A percentile compares a stretch with the other conserved stretches of the same genome.
These are phyloP conservation scores for Pyrenula massariospora DNA, from an alignment of 495 filamentous ascomycete species.

Conservation along the genomic window DNA sequence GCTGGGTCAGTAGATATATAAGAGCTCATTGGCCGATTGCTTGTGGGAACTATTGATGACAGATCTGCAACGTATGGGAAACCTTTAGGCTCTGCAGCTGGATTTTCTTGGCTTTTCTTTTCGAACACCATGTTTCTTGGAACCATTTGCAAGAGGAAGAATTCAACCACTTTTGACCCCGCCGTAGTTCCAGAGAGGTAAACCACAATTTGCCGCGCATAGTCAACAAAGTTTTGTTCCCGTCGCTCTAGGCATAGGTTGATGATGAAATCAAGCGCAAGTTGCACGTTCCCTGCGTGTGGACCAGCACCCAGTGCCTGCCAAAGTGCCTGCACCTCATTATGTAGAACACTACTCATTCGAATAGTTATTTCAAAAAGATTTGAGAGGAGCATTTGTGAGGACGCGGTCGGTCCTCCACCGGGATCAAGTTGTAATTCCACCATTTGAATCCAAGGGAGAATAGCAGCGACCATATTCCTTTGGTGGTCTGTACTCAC, in stretches of 20 bases:
- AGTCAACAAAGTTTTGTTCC: slow-evolving; percentile 95
- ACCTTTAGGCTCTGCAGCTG: slow-evolving; percentile 59
- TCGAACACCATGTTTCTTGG: slow-evolving; percentile 88
- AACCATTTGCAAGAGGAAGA: slow-evolving; percentile 76
- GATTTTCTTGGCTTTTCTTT: slow-evolving; percentile 57
- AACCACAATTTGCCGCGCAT: slow-evolving; percentile 93
- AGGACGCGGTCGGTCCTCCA: slow-evolving; percentile 75
- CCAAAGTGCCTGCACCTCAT: slow-evolving; percentile 96
- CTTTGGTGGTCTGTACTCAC: slow-evolving; percentile 69
- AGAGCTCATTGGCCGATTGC: slow-evolving; percentile 63
- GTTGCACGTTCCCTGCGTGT: slow-evolving; percentile 86
- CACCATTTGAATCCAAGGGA: slow-evolving; percentile 93
- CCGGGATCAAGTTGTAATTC: slow-evolving; percentile 91
- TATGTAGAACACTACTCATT: slow-evolving; percentile 76
- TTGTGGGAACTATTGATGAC: slow-evolving; percentile 64
- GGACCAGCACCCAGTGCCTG: slow-evolving; percentile 91
- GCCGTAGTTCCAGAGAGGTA: slow-evolving; percentile 87
- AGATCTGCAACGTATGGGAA: slow-evolving; percentile 88
- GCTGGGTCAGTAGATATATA: neutral
- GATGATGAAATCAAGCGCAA: slow-evolving; percentile 94
- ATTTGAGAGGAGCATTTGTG: slow-evolving; percentile 93
- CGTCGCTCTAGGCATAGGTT: slow-evolving; percentile 79
- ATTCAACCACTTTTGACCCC: slow-evolving; percentile 86
- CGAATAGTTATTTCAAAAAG: slow-evolving; percentile 93
- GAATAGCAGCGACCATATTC: slow-evolving; percentile 85